A percentile compares a stretch with the other conserved stretches of the same genome.
Evolutionary conservation across 2,329 filamentous ascomycete species (phyloP).

Genomic region (Exophiala viscosa): DNA sequence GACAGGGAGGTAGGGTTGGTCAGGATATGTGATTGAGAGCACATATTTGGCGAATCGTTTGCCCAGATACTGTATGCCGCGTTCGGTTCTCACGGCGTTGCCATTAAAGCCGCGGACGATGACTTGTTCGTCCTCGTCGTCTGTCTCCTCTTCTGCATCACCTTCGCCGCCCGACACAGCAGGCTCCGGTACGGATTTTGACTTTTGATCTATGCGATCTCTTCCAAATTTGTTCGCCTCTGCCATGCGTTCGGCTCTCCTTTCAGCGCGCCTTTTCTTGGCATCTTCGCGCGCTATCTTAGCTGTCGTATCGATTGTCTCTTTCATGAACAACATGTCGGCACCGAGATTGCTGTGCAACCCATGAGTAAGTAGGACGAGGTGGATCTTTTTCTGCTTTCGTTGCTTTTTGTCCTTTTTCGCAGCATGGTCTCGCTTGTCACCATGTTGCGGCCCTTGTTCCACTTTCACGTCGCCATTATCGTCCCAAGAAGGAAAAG

Average conservation of each 20-base stretch:
- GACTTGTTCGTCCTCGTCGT: slow-evolving; percentile 50
- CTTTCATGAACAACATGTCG: slow-evolving; percentile 96
- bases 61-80: slow-evolving; percentile 93
- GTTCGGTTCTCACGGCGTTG: slow-evolving; percentile 72
- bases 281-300: slow-evolving; percentile 69
- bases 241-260: slow-evolving; percentile 42
- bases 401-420: slow-evolving; percentile 34
- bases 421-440: slow-evolving; percentile 16
- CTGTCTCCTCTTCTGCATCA: slow-evolving; percentile 45
- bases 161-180: slow-evolving; percentile 25
- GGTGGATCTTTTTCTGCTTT: slow-evolving; percentile 75
- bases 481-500: slow-evolving; percentile 63
- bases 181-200: slow-evolving; percentile 24
- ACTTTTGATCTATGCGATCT: slow-evolving; percentile 16
- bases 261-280: slow-evolving; percentile 55
- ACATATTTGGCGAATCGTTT: slow-evolving; percentile 92
- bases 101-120: slow-evolving; percentile 55
- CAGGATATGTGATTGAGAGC: slow-evolving; percentile 84
- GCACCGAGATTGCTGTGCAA: slow-evolving; percentile 92
- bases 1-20: slow-evolving; percentile 78
- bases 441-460: slow-evolving; percentile 26
- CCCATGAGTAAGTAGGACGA: slow-evolving; percentile 90
- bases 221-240: slow-evolving; percentile 24
- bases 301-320: slow-evolving; percentile 85
- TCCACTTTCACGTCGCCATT: slow-evolving; percentile 30